Percentiles rank a stretch among this genome's conserved stretches.
Evolutionary conservation across 2,329 filamentous ascomycete species (phyloP).

Genomic region (Ascomycota sp.): DNA sequence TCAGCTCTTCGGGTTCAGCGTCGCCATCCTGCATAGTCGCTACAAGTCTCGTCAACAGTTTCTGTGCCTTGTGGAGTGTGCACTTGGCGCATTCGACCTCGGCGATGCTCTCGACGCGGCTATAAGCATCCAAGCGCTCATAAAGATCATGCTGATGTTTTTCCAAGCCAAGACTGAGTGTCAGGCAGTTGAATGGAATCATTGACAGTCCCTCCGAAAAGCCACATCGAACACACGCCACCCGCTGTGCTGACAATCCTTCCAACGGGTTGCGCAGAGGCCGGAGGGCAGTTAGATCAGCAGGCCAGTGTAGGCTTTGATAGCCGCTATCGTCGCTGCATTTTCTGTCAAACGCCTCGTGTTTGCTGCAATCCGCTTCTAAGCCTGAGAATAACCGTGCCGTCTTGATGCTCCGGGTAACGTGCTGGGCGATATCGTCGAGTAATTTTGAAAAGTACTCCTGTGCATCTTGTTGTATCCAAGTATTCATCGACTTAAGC

Average conservation of each 20-base stretch:
- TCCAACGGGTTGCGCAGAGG: constrained; percentile 57
- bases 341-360: constrained; percentile 24
- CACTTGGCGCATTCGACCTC: constrained; percentile 86
- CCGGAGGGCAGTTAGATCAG: constrained; percentile 17
- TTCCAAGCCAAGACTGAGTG: constrained; percentile 53
- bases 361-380: constrained; percentile 16
- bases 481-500: constrained; percentile 83
- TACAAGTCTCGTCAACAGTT: constrained; percentile 25
- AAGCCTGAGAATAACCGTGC: constrained; percentile 14
- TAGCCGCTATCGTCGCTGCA: constrained; percentile 38
- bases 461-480: constrained; percentile 92
- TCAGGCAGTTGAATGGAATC: constrained; percentile 86
- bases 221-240: constrained; percentile 70
- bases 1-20: constrained; percentile 26
- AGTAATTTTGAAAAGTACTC: constrained; percentile 89
- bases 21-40: constrained; percentile 15
- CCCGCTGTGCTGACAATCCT: constrained; percentile 69
- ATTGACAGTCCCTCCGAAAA: constrained; percentile 75
- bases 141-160: constrained; percentile 46
- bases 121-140: constrained; percentile 69
- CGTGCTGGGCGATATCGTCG: constrained; percentile 65
- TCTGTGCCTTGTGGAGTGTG: constrained; percentile 44
- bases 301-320: constrained; percentile 20
- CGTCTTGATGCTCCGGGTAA: constrained; percentile 25
- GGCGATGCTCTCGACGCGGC: constrained; percentile 64